Base-by-base conservation (phyloP, 2,329 filamentous ascomycete genomes). In the Sclerotinia glacialis region DNA sequence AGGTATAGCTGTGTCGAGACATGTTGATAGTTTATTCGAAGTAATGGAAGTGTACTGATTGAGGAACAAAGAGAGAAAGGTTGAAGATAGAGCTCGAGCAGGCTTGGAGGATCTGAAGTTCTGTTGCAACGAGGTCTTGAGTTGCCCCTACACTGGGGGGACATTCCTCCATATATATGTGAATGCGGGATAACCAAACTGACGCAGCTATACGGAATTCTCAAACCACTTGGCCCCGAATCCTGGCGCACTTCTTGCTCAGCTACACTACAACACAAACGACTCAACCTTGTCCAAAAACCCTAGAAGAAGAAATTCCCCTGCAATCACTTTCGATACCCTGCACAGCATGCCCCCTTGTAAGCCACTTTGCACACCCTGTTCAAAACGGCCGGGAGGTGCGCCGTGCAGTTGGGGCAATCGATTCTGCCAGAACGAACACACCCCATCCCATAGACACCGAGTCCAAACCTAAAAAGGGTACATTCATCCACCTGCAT, bases 1-100 rank as follows among this genome's bases (percentile, higher is more conserved):
- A 75, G 67, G 73, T 68, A 66, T 74, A 76, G 49, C 53, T 71
- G 66, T 74, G 73, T 69, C 72, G 69, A 68, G 75, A 75, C 75
- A 77, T 77, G 68, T 50, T 73, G 72, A 61, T 56, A 28, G 63
- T 54, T 54, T 21, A 12, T 46, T 28, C 16, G 23, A 67, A 61
- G 40, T 67, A 66, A 61, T 66, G 60, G 63, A 66, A 68, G 47
- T 62, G 68, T 66, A 47, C 31, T 46, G 26, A 67, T 65, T 34
- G 26, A 60, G 54, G 61, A 64, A 61, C 67, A 60, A 65, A 56
- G 53, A 65, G 55, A 58, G 66, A 68, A 62, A 62, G 23, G 28
- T 37, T 34, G 49, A 55, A 62, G 63, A 55, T 52, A 34, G 28
- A 47, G 7, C 52, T n/a, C 56, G 28, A 26, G 8, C 40, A 63